phyloP scores from a whole-genome alignment of 1,139 yeast species.

The Lizanozyma gosingica region DNA sequence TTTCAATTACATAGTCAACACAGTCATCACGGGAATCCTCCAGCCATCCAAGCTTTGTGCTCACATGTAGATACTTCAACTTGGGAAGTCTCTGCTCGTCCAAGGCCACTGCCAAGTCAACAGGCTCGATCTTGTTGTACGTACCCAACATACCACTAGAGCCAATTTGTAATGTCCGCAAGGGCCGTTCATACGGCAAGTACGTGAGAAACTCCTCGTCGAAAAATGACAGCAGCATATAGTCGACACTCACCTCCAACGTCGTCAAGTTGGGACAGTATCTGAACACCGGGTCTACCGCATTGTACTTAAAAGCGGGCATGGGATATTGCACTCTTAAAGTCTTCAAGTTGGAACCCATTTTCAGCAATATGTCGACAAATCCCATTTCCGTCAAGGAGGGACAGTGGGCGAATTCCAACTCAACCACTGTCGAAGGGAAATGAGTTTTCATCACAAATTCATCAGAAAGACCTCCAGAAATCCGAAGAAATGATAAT shows the following conservation, averaged over 20 bases:
- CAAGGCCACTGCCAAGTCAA: slow-evolving; percentile 79
- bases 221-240: slow-evolving; percentile 59
- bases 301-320: slow-evolving; percentile 65
- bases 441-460: slow-evolving; percentile 59
- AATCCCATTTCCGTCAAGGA: slow-evolving; percentile 54
- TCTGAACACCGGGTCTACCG: slow-evolving; percentile 64
- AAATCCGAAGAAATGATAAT: slow-evolving; percentile 59
- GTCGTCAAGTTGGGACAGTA: slow-evolving; percentile 65
- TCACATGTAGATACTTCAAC: slow-evolving; percentile 54
- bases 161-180: slow-evolving; percentile 59
- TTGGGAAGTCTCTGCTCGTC: slow-evolving; percentile 68
- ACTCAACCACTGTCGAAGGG: slow-evolving; percentile 59
- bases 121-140: slow-evolving; percentile 72
- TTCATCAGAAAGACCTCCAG: slow-evolving; percentile 85
- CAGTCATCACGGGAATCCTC: not conserved
- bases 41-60: slow-evolving; percentile 80
- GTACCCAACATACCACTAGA: slow-evolving; percentile 89
- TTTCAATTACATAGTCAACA: not conserved
- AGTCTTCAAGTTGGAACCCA: slow-evolving; percentile 57
- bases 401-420: slow-evolving; percentile 88
- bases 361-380: slow-evolving; percentile 46
- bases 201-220: slow-evolving; percentile 46
- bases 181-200: slow-evolving; percentile 40
- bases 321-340: slow-evolving; percentile 76
- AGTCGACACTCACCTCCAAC: slow-evolving; percentile 72